Evolutionary conservation across 2,329 filamentous ascomycete species (phyloP).

Genomic region (Alternaria longipes): DNA sequence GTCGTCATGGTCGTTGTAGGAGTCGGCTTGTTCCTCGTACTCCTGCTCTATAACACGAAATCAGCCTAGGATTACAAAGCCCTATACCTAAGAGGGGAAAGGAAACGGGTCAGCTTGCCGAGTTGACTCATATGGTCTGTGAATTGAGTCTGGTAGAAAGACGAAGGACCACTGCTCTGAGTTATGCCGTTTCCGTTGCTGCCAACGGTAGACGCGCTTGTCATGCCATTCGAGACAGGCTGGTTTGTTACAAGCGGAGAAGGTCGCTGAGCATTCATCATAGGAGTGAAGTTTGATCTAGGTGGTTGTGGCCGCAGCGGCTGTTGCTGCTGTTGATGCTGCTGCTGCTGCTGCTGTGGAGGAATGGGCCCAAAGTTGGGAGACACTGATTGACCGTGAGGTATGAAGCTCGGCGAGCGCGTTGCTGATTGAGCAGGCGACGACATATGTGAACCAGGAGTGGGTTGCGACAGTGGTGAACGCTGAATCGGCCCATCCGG

Average conservation of each 20-base stretch:
- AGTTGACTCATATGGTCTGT: constrained; percentile 95
- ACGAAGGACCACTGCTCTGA: constrained; percentile 54
- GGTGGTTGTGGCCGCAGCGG: constrained; percentile 57
- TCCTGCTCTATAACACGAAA: constrained; percentile 85
- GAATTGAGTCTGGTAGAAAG: constrained; percentile 86
- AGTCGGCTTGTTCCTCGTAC: constrained; percentile 89
- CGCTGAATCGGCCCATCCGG: constrained; percentile 58
- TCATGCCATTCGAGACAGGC: constrained; percentile 47
- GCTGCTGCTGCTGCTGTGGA: constrained; percentile 48
- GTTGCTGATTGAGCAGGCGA: constrained; percentile 68
- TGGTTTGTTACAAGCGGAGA: constrained; percentile 50
- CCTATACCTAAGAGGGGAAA: constrained; percentile 61
- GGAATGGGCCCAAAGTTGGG: constrained; percentile 65
- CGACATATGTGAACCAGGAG: constrained; percentile 79
- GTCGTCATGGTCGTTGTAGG: constrained; percentile 80
- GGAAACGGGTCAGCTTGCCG: constrained; percentile 76
- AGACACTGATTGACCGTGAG: constrained; percentile 67
- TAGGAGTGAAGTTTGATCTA: constrained; percentile 58
- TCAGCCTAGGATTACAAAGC: constrained; percentile 75
- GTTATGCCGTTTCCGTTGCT: constrained; percentile 49
- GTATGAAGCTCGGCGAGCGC: constrained; percentile 69
- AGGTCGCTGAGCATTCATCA: constrained; percentile 53
- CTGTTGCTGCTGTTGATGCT: constrained; percentile 21
- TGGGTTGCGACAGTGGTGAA: constrained; percentile 80
- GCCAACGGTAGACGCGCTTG: constrained; percentile 48